Evolutionary conservation across 768 basidiomycete genomes (phyloP), one percentile per base, ranked within the genome.

Genomic region (Phylloporus sp.): DNA sequence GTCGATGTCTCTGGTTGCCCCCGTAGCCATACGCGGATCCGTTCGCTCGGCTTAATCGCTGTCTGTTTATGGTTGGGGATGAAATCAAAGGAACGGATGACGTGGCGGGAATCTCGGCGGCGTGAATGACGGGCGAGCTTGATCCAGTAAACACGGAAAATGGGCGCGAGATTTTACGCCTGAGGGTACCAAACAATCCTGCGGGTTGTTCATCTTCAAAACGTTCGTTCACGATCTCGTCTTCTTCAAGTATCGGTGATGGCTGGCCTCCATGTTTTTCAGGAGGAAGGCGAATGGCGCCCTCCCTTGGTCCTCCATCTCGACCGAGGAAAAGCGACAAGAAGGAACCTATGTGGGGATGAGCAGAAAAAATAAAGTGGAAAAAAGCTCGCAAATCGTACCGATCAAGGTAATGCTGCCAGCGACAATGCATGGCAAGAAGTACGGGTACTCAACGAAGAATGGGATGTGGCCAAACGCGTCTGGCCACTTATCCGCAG

Each of bases 231-330:
- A 75, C 66, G 6, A 60, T 51, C 36, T 80, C 80, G 24, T 78
- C 79, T 61, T 87, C 85, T 59, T 87, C 85, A n/a, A 74, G 79
- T 52, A 86, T 82, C n/a, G 76, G 67, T 13, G 74, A 69, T 29
- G 74, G 71, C 14, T 63, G 59, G 20, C 59, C 58, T 39, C 48
- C 57, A 48, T 61, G 65, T 66, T 98, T 97, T 67, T 97, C 95
- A 0, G 76, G 75, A 4, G 81, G 75, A 10, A 99, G 79, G 13
- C 80, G 83, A 49, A 99, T 96, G 0, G 84, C 80, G 5, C 90
- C 87, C 55, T 87, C 80, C 44, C 89, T 78, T 14, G 92, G 87
- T 9, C 95, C 94, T 44, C 91, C 96, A 62, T 99, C 93, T 47
- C 76, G 83, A 15, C 82, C 87, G 34, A 99, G 80, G 75, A 97